A percentile compares a stretch with the other conserved stretches of the same genome.
Conservation (phyloP, 1,139 yeast species). For the Ogataea hybrid region DNA sequence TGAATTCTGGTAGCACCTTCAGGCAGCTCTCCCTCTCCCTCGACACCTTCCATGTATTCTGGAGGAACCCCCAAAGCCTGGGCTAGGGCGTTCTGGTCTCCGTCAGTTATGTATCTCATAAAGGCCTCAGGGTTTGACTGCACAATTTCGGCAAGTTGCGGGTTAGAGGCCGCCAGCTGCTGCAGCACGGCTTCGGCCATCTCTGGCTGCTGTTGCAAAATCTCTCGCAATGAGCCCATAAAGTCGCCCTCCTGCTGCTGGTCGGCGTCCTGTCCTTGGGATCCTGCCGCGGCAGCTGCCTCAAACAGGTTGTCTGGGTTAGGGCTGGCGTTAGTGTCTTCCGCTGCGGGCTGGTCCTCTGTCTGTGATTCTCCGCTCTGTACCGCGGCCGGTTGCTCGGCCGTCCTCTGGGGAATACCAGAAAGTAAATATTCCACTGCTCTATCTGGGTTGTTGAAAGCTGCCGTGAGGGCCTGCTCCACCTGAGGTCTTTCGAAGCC, state of each 20-base stretch:
- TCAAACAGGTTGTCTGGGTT: conserved; percentile 54
- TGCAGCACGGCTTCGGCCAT: too few species aligned
- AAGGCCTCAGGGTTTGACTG: too few species aligned
- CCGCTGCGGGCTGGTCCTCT: conserved; percentile 28
- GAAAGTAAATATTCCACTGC: conserved; percentile 94
- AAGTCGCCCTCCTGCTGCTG: conserved; percentile 46
- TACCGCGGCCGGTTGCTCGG: conserved; percentile 30
- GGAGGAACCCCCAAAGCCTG: too few species aligned
- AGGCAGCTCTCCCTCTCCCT: too few species aligned
- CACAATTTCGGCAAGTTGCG: too few species aligned
- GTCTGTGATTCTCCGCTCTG: conserved; percentile 38
- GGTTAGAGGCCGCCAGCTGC: too few species aligned
- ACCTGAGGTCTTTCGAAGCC: conserved; percentile 90
- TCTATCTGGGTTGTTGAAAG: conserved; percentile 95
- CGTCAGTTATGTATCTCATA: too few species aligned
- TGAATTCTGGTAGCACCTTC: too few species aligned
- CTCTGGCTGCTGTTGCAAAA: too few species aligned
- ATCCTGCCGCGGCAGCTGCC: conserved; percentile 61
- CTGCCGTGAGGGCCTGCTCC: conserved; percentile 89
- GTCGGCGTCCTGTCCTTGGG: conserved; percentile 25
- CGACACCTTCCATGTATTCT: too few species aligned
- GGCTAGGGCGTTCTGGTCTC: too few species aligned
- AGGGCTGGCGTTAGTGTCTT: conserved; percentile 32
- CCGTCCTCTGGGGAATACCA: conserved; percentile 72
- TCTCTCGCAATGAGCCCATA: too few species aligned